phyloP scores from a whole-genome alignment of 2,329 filamentous ascomycete genomes.

The Sporothrix humicola region DNA sequence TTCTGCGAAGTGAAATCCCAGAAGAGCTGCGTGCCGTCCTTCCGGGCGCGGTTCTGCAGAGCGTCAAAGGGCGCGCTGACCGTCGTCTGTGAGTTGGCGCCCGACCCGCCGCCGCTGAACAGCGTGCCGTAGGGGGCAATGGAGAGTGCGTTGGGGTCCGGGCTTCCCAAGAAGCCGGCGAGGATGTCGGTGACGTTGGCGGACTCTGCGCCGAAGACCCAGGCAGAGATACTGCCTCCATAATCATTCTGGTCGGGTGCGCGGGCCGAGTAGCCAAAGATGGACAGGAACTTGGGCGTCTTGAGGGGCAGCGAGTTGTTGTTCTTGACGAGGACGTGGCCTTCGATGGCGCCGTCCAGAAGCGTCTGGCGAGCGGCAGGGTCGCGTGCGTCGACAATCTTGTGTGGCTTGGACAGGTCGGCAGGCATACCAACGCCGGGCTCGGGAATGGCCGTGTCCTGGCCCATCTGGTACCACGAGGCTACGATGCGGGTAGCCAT shows the following conservation, averaged over 20 bases:
- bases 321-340: slow-evolving; percentile 70
- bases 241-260: slow-evolving; percentile 51
- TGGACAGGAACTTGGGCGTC: slow-evolving; percentile 56
- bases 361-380: slow-evolving; percentile 50
- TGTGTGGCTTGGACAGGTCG: slow-evolving; percentile 57
- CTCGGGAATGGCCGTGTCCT: slow-evolving; percentile 54
- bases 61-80: slow-evolving; percentile 62
- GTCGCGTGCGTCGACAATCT: slow-evolving; percentile 61
- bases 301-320: slow-evolving; percentile 61
- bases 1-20: slow-evolving; percentile 60
- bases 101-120: slow-evolving; percentile 48
- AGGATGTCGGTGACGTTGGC: slow-evolving; percentile 31
- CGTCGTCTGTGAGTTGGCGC: slow-evolving; percentile 47
- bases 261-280: slow-evolving; percentile 67
- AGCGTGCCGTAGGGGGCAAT: slow-evolving; percentile 53
- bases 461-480: slow-evolving; percentile 62
- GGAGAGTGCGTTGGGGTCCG: background rate
- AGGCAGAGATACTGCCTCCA: slow-evolving; percentile 47
- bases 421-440: slow-evolving; percentile 59
- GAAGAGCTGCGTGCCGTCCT: slow-evolving; percentile 63
- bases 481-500: slow-evolving; percentile 50
- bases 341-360: slow-evolving; percentile 64
- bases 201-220: slow-evolving; percentile 51
- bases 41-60: slow-evolving; percentile 55
- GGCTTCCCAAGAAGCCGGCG: background rate